Evolutionary conservation across 257 asterid genomes (phyloP).

Genomic region (Rehmannia glutinosa): DNA sequence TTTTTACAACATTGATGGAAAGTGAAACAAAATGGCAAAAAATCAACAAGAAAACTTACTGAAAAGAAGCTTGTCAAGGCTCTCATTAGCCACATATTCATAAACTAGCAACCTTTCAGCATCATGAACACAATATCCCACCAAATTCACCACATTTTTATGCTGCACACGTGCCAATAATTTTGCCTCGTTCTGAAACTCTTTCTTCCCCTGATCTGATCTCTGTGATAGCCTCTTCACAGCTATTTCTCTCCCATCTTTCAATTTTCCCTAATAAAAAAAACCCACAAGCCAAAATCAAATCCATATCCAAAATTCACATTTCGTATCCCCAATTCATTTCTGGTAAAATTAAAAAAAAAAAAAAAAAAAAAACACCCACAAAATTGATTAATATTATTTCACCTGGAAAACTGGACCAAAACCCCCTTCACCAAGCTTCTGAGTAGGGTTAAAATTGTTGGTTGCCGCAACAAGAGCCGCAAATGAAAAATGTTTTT

Average conservation of each 20-base stretch:
- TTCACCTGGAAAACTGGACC: constrained; percentile 53
- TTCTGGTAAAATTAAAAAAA: neutral
- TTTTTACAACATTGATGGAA: neutral
- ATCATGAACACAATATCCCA: constrained; percentile 75
- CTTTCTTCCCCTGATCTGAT: constrained; percentile 78
- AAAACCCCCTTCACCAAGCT: constrained; percentile 52
- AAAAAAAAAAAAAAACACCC: no score
- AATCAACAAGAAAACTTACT: constrained; percentile 45
- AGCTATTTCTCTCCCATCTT: constrained; percentile 79
- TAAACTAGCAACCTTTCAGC: constrained; percentile 79
- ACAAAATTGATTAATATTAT: neutral
- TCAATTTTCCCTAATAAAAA: constrained; percentile 63
- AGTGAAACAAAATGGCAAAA: neutral
- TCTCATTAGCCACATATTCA: constrained; percentile 73
- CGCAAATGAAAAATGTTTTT: constrained; percentile 54
- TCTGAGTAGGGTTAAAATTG: constrained; percentile 27
- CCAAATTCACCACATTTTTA: constrained; percentile 80
- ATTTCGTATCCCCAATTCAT: neutral
- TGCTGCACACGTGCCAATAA: constrained; percentile 87
- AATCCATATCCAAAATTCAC: neutral
- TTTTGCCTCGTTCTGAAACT: constrained; percentile 86
- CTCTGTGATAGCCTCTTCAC: constrained; percentile 80
- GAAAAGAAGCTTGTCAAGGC: constrained; percentile 92
- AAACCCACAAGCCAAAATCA: constrained; percentile 14
- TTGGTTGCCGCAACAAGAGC: constrained; percentile 36